Percentiles rank a stretch among this genome's conserved stretches.
phyloP scores from a whole-genome alignment of 1,284 basidiomycete species.

The Phellinidium pouzarii region DNA sequence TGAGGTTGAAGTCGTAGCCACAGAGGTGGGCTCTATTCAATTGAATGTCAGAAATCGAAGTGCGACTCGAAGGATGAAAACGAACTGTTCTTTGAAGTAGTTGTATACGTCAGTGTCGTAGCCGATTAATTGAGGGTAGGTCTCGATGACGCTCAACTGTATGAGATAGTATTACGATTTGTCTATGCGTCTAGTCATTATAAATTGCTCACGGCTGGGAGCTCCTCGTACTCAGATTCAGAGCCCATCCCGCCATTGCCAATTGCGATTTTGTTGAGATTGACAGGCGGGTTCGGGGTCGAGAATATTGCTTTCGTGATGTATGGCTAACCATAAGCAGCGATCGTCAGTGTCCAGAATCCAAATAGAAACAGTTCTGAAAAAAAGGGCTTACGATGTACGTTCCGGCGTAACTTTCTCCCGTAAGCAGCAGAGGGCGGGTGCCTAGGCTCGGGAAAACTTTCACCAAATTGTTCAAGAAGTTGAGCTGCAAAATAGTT shows the following conservation, averaged over 20 bases:
- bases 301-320: slow-evolving; percentile 65
- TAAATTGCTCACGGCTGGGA: slow-evolving; percentile 44
- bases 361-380: not conserved
- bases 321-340: slow-evolving; percentile 47
- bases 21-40: slow-evolving; percentile 48
- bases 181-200: not conserved
- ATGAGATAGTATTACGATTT: slow-evolving; percentile 1
- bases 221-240: slow-evolving; percentile 39
- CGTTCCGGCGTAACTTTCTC: slow-evolving; percentile 62
- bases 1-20: slow-evolving; percentile 58
- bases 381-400: slow-evolving; percentile 44
- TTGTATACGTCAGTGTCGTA: slow-evolving; percentile 59
- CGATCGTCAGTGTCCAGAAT: not conserved
- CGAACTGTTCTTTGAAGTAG: slow-evolving; percentile 63
- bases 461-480: slow-evolving; percentile 56
- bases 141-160: slow-evolving; percentile 53
- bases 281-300: slow-evolving; percentile 58
- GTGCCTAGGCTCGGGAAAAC: slow-evolving; percentile 57
- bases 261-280: slow-evolving; percentile 57
- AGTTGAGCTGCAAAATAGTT: slow-evolving; percentile 51
- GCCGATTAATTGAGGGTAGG: slow-evolving; percentile 66
- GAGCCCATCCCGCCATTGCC: slow-evolving; percentile 57
- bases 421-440: slow-evolving; percentile 54
- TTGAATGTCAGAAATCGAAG: not conserved
- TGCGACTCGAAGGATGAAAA: slow-evolving; percentile 16